phyloP scores from a whole-genome alignment of 768 basidiomycete genomes.

The Pleurotus platypus region DNA sequence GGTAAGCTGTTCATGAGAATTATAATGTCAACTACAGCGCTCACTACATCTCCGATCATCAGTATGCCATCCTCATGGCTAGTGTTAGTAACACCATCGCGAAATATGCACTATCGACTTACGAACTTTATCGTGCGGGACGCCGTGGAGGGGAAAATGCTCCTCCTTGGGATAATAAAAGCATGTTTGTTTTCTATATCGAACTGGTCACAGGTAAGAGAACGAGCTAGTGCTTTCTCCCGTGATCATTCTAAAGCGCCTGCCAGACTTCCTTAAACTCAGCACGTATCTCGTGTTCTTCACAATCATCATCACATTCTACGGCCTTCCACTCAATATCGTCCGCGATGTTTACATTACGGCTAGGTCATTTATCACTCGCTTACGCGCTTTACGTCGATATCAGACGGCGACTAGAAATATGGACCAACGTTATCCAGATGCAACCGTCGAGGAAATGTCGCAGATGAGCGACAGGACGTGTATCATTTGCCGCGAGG shows the following conservation, averaged over 20 bases:
- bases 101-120: conserved; percentile 78
- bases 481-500: conserved; percentile 98
- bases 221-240: conserved; percentile 17
- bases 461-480: conserved; percentile 79
- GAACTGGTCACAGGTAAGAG: conserved; percentile 82
- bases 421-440: conserved; percentile 94
- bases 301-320: conserved; percentile 88
- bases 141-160: conserved; percentile 78
- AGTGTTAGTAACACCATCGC: conserved; percentile 72
- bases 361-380: conserved; percentile 84
- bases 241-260: conserved; percentile 6
- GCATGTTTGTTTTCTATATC: conserved; percentile 95
- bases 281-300: conserved; percentile 93
- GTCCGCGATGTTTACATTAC: conserved; percentile 97
- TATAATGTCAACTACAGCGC: conserved; percentile 7
- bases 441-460: conserved; percentile 86
- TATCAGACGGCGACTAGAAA: conserved; percentile 94
- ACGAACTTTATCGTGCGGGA: conserved; percentile 80
- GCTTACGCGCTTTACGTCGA: conserved; percentile 83
- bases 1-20: conserved; percentile 37
- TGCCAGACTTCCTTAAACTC: conserved; percentile 87
- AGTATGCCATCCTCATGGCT: conserved; percentile 90
- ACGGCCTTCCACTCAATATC: conserved; percentile 94
- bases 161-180: conserved; percentile 96
- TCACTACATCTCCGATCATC: conserved; percentile 5